Base-by-base conservation (phyloP, 495 filamentous ascomycete genomes). In the Aspergillus funiculosus region DNA sequence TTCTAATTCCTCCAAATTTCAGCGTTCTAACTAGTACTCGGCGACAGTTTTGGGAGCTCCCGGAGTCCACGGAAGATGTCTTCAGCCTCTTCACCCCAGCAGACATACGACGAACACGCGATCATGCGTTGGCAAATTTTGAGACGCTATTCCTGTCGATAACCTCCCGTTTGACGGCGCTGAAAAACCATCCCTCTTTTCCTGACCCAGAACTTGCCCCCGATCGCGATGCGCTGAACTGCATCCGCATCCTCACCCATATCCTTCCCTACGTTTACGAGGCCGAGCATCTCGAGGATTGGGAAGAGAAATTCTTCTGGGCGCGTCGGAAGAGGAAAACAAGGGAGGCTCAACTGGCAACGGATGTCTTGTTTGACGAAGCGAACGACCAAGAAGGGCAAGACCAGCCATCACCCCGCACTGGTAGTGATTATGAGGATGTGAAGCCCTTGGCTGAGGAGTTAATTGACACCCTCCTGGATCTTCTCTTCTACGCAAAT, bases 1-100 rank as follows among this genome's bases (percentile, higher is more conserved):
- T 7, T 36, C 5, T 8, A 10, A 29, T 26, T 48, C n/a, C 20
- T 39, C 17, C 13, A 28, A 29, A 28, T 35, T n/a, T n/a, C n/a
- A n/a, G n/a, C n/a, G n/a, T n/a, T n/a, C n/a, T n/a, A n/a, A n/a
- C n/a, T n/a, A n/a, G n/a, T n/a, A n/a, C n/a, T n/a, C n/a, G n/a
- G n/a, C n/a, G n/a, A n/a, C 56, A 95, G 89, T 99, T 96, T 71
- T 96, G 91, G 89, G 87, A 96, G 67, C 83, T 99, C 17, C 92
- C 94, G 51, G 94, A 97, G 66, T 89, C 89, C 10, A 78, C 87
- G 26, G 92, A 97, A 51, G 92, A 99, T 69, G 82, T 97, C 57
- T 97, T 97, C 73, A 94, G 87, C 52, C 80, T 99, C 41, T 99
- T 97, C 67, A 88, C 90, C 35, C 83, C 90, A 7, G 80, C 86